Base-by-base conservation (phyloP, 495 filamentous ascomycete genomes). In the Aspergillus ellipticus region DNA sequence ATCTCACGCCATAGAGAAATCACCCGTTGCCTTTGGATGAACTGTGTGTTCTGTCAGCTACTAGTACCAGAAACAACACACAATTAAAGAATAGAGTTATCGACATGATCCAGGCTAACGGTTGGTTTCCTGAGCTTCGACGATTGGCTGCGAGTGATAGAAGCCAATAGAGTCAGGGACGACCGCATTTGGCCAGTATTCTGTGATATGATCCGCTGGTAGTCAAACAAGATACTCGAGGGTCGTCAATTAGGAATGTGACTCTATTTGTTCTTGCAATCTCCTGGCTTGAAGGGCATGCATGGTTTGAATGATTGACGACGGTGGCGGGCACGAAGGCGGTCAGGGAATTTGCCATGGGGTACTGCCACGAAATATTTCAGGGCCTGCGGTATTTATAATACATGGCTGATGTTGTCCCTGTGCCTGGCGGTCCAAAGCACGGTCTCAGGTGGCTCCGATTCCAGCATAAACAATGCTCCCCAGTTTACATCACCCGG, bases 1-100 rank as follows among this genome's bases (percentile, higher is more conserved):
- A 77, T 71, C 29, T 75, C 69, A 5, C 74, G 66, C 72, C 72
- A 77, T 6, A 77, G 56, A 19, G 66, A 56, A 17, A 77, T 48
- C 2, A 74, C 72, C 10, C 72, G 64, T 26, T 73, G 69, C 54
- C 70, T 64, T 61, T 77, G 74, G 20, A 77, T 74, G 31, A 77
- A 77, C 74, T 77, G 39, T 6, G 28, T 21, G 2, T 33, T 33
- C 37, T 0, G 50, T 73, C 51, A 66, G 62, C 45, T 51, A 33
- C 48, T 21, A 24, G 24, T 7, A 28, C 24, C 4, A 7, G 24
- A 11, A 19, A 6, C 6, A 11, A 20, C 26, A 20, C 26, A 20
- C 47, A 10, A 46, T 21, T 33, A 24, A 48, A n/a, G n/a, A 49
- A 8, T 19, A 9, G 42, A 26, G 35, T 13, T 41, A 63, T 71